phyloP scores from a whole-genome alignment of 768 basidiomycete genomes.

The Xerocomus brunneocitrinus region DNA sequence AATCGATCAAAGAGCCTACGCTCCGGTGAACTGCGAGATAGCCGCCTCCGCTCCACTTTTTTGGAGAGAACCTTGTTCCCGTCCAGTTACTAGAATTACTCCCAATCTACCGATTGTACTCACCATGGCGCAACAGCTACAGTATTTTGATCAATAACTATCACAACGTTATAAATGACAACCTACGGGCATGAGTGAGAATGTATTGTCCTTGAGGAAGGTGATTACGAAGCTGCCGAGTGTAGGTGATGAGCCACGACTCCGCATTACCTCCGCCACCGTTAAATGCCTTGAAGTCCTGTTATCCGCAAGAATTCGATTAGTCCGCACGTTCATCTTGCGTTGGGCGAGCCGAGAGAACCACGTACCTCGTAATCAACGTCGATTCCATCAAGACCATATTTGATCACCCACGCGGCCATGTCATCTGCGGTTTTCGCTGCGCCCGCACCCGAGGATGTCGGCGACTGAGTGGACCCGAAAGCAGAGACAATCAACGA shows the following conservation, averaged over 20 bases:
- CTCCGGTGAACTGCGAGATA: slow-evolving; percentile 33
- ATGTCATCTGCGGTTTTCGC: slow-evolving; percentile 35
- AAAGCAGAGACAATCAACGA: slow-evolving; percentile 53
- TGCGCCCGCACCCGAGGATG: slow-evolving; percentile 36
- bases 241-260: slow-evolving; percentile 32
- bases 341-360: not conserved
- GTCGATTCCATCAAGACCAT: slow-evolving; percentile 47
- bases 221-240: slow-evolving; percentile 25
- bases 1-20: slow-evolving; percentile 44
- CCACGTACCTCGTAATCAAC: slow-evolving; percentile 43
- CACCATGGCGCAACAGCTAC: slow-evolving; percentile 20
- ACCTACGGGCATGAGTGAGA: slow-evolving; percentile 34
- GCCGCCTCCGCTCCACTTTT: slow-evolving; percentile 24
- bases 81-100: not conserved
- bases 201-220: slow-evolving; percentile 34
- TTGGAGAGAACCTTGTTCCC: slow-evolving; percentile 17
- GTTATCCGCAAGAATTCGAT: not conserved
- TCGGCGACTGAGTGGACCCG: slow-evolving; percentile 38
- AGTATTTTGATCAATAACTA: not conserved
- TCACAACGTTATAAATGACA: not conserved
- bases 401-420: slow-evolving; percentile 42
- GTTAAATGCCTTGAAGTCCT: slow-evolving; percentile 33
- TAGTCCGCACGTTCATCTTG: not conserved
- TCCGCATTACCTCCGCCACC: slow-evolving; percentile 35
- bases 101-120: not conserved